A percentile compares a stretch with the other conserved stretches of the same genome.
Conservation (phyloP, 2,329 filamentous ascomycete genomes). For the Fusarium subtropicale region DNA sequence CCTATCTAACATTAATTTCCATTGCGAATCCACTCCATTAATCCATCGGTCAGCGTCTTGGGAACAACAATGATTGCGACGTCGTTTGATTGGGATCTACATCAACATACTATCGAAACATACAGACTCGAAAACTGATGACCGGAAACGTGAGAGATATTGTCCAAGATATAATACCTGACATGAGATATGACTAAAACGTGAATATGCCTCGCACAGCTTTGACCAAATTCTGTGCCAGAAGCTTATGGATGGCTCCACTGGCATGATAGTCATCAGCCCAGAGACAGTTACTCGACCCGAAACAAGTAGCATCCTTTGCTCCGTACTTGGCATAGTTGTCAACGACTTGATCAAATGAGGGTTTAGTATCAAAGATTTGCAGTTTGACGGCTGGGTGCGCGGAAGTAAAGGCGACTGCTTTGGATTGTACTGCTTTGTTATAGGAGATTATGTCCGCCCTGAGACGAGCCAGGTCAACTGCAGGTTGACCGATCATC, state of each 20-base stretch:
- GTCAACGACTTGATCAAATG: constrained; percentile 22
- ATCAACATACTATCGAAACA: no score
- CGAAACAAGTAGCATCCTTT: constrained; percentile 34
- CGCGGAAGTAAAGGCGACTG: constrained; percentile 17
- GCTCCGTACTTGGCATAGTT: constrained; percentile 27
- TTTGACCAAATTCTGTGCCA: constrained; percentile 27
- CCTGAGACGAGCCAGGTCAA: constrained; percentile 18
- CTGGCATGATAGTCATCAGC: constrained; percentile 38
- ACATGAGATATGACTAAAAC: no score
- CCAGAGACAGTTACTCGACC: constrained; percentile 32
- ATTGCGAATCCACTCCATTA: no score
- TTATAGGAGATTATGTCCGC: constrained; percentile 31
- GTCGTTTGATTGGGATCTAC: no score
- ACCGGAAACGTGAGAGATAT: no score
- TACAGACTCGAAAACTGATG: no score
- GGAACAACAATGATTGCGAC: no score
- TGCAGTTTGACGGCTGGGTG: constrained; percentile 19
- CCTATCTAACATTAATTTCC: no score
- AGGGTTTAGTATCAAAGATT: constrained; percentile 27
- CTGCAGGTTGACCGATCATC: constrained; percentile 25
- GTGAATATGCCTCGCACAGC: neutral
- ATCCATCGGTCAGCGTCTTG: no score
- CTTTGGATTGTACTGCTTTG: constrained; percentile 16
- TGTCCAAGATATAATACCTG: no score
- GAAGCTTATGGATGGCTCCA: constrained; percentile 33